Conservation (phyloP, 2,329 filamentous ascomycete species). For the Fusarium proliferatum region DNA sequence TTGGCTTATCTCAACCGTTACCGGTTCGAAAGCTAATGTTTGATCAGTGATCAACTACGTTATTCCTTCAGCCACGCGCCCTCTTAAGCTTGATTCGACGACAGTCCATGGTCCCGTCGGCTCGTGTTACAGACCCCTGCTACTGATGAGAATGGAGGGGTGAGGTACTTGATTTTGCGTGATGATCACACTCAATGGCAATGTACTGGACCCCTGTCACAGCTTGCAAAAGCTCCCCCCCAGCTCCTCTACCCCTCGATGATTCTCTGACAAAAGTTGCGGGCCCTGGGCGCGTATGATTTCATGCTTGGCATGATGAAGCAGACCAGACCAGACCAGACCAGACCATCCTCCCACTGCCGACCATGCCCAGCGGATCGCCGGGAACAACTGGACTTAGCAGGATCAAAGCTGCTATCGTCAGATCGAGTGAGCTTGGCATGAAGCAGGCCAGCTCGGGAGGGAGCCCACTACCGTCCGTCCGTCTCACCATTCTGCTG, state of each 20-base stretch:
- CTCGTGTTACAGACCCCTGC: constrained; percentile 43
- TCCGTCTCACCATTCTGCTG: constrained; percentile 1
- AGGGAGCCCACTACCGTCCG: constrained; percentile 18
- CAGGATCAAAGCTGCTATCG: constrained; percentile 15
- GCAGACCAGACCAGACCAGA: constrained; percentile 10
- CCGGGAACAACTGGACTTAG: constrained; percentile 14
- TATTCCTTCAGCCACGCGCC: constrained; percentile 17
- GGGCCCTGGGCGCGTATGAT: constrained; percentile 39
- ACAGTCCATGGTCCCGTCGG: constrained; percentile 20
- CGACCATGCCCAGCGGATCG: constrained; percentile 16
- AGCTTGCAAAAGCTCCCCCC: constrained; percentile 29
- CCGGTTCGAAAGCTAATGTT: not conserved
- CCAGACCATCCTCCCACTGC: constrained; percentile 15
- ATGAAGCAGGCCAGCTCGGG: constrained; percentile 5
- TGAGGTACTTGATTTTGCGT: constrained; percentile 33
- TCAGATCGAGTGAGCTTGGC: constrained; percentile 17
- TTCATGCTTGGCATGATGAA: constrained; percentile 41
- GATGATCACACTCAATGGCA: constrained; percentile 2
- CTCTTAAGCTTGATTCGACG: constrained; percentile 36
- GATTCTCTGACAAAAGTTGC: constrained; percentile 28
- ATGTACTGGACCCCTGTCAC: constrained; percentile 34
- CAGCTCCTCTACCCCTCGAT: constrained; percentile 38
- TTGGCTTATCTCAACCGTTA: not conserved
- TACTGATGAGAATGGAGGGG: constrained; percentile 30
- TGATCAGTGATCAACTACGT: constrained; percentile 5